Percentiles rank a stretch among this genome's conserved stretches.
Evolutionary conservation across 2,329 filamentous ascomycete genomes (phyloP).

Genomic region (Dryadomyces quercus-mongolicae): DNA sequence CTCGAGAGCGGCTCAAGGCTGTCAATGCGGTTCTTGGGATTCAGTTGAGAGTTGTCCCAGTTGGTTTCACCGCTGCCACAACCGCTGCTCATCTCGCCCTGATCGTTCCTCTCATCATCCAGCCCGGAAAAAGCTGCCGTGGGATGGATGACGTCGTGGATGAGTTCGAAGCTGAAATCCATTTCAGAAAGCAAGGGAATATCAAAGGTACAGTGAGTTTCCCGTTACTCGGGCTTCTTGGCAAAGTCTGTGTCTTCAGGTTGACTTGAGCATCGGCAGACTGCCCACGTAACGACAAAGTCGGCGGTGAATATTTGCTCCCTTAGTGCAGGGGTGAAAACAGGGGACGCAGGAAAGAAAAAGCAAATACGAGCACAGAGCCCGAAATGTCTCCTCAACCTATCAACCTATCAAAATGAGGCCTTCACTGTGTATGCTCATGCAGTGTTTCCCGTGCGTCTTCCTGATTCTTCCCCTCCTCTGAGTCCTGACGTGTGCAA

Average conservation of each 20-base stretch:
- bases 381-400: background rate
- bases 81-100: background rate
- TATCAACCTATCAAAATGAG: background rate
- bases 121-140: constrained; percentile 35
- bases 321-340: background rate
- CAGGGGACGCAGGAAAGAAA: background rate
- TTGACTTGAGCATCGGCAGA: background rate
- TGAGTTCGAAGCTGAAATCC: constrained; percentile 39
- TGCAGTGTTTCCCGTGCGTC: background rate
- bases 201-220: background rate
- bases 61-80: background rate
- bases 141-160: constrained; percentile 45
- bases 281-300: background rate
- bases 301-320: background rate
- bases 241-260: background rate
- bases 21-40: constrained; percentile 49
- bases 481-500: background rate
- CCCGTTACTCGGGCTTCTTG: background rate
- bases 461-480: background rate
- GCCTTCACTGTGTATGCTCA: background rate
- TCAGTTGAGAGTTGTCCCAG: constrained; percentile 40
- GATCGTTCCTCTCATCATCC: background rate
- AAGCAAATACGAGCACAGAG: background rate
- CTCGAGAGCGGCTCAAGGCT: constrained; percentile 32
- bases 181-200: constrained; percentile 14